A percentile compares a stretch with the other conserved stretches of the same genome.
Conservation (phyloP, 2,329 filamentous ascomycete genomes). For the Hysterium pulicare region DNA sequence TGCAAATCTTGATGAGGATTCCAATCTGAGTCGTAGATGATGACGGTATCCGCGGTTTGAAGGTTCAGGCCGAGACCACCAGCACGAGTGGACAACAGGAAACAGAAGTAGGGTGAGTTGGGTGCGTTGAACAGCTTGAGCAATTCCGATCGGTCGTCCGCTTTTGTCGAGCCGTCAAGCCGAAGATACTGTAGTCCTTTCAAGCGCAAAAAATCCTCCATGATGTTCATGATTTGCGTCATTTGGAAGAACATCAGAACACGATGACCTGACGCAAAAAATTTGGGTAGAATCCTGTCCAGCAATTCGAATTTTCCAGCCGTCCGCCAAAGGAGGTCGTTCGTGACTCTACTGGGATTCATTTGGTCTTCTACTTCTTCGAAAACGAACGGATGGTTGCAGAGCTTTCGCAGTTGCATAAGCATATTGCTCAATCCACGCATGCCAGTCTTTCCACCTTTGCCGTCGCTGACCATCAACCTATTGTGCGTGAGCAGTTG, state of each 20-base stretch:
- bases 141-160: slow-evolving; percentile 91
- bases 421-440: slow-evolving; percentile 99
- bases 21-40: slow-evolving; percentile 99
- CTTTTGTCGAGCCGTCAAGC: slow-evolving; percentile 94
- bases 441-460: slow-evolving; percentile 90
- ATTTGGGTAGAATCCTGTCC: slow-evolving; percentile 90
- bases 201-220: slow-evolving; percentile 94
- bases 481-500: slow-evolving; percentile 96
- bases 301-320: slow-evolving; percentile 96
- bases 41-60: slow-evolving; percentile 97
- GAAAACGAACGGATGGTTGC: slow-evolving; percentile 98
- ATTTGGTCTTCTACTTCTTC: slow-evolving; percentile 97
- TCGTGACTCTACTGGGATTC: slow-evolving; percentile 84
- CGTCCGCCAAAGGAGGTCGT: slow-evolving; percentile 92
- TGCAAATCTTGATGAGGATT: slow-evolving; percentile 99
- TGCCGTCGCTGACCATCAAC: slow-evolving; percentile 89
- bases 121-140: slow-evolving; percentile 87
- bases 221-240: slow-evolving; percentile 99
- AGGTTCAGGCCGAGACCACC: slow-evolving; percentile 96
- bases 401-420: slow-evolving; percentile 97
- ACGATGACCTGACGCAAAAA: slow-evolving; percentile 84
- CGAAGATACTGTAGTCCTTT: slow-evolving; percentile 82
- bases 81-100: slow-evolving; percentile 95
- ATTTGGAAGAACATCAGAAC: slow-evolving; percentile 99
- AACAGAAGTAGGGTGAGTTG: slow-evolving; percentile 91